Evolutionary conservation across 1,139 yeast genomes (phyloP).

Genomic region (Yamadazyma pseudoaaseri): DNA sequence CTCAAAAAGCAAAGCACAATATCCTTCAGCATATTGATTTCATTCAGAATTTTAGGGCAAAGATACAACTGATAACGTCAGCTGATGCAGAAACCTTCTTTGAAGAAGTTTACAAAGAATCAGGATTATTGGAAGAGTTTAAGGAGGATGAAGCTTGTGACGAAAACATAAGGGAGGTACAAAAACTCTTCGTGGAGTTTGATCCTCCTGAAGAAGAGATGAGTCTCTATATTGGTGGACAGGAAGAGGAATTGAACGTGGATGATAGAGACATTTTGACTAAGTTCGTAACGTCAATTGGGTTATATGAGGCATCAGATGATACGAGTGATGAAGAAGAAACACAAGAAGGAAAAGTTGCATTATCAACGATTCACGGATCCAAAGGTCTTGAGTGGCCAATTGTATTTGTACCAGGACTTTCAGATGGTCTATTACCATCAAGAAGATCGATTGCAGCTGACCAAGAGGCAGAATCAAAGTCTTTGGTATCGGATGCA

Average conservation of each 20-base stretch:
- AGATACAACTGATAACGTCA: conserved; percentile 9
- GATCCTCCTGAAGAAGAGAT: conserved; percentile 51
- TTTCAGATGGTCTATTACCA: conserved; percentile 62
- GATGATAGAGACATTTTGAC: conserved; percentile 37
- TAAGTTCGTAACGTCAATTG: conserved; percentile 58
- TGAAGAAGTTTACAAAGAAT: conserved; percentile 23
- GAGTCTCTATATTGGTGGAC: conserved; percentile 24
- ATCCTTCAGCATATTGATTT: conserved; percentile 24
- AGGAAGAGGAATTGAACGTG: conserved; percentile 16
- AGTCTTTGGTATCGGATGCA: conserved; percentile 15
- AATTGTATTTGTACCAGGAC: conserved; percentile 75
- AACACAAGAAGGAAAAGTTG: conserved; percentile 25
- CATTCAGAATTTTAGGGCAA: conserved; percentile 26
- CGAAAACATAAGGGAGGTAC: conserved; percentile 45
- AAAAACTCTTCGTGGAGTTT: conserved; percentile 39
- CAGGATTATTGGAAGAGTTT: conserved; percentile 33
- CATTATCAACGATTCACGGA: conserved; percentile 79
- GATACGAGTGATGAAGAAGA: conserved; percentile 15
- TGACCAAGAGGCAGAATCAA: conserved; percentile 21
- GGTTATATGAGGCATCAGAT: conserved; percentile 45
- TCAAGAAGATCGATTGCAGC: conserved; percentile 38
- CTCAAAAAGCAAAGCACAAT: conserved; percentile 9
- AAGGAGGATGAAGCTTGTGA: conserved; percentile 22
- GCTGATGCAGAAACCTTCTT: conserved; percentile 19
- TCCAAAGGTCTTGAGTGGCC: conserved; percentile 97